Evolutionary conservation across 2,329 filamentous ascomycete species (phyloP).

Genomic region (Ascochyta lentis): DNA sequence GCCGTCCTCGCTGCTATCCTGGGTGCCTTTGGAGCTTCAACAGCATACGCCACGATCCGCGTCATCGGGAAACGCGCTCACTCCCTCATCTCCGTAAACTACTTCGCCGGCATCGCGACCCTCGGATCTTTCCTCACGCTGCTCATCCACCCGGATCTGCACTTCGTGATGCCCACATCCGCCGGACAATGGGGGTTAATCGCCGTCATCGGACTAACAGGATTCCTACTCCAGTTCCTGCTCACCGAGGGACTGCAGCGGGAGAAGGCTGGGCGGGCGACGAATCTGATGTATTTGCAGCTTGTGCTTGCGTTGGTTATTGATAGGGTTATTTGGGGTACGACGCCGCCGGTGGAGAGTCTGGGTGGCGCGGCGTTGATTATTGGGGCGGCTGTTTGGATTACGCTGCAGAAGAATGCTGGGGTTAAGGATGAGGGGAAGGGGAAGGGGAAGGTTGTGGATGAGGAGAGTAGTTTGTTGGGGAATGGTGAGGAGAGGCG

Average conservation of each 20-base stretch:
- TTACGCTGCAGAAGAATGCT: constrained; percentile 33
- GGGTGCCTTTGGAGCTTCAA: constrained; percentile 75
- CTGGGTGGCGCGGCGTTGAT: constrained; percentile 33
- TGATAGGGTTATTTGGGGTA: constrained; percentile 63
- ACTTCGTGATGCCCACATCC: constrained; percentile 61
- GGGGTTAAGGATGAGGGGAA: constrained; percentile 4
- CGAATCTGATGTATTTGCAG: constrained; percentile 70
- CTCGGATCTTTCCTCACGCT: constrained; percentile 68
- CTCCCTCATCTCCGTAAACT: constrained; percentile 80
- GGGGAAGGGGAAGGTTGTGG: constrained; percentile 14
- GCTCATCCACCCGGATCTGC: constrained; percentile 59
- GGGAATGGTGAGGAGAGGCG: constrained; percentile 5
- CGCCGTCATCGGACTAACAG: constrained; percentile 69
- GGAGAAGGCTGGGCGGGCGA: constrained; percentile 67
- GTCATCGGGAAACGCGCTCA: constrained; percentile 80
- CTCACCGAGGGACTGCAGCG: constrained; percentile 75
- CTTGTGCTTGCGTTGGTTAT: constrained; percentile 70
- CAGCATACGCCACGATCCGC: constrained; percentile 75
- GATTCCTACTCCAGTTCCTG: constrained; percentile 81
- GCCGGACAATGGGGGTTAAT: constrained; percentile 70
- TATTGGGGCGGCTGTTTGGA: constrained; percentile 35
- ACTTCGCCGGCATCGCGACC: constrained; percentile 73
- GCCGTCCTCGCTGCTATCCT: constrained; percentile 74
- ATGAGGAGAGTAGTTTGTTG: constrained; percentile 35
- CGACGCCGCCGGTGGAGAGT: constrained; percentile 36